A percentile compares a stretch with the other conserved stretches of the same genome.
These are phyloP conservation scores for Curvularia hawaiiensis DNA, from an alignment of 2,329 filamentous ascomycete species.

Conservation along the genomic window DNA sequence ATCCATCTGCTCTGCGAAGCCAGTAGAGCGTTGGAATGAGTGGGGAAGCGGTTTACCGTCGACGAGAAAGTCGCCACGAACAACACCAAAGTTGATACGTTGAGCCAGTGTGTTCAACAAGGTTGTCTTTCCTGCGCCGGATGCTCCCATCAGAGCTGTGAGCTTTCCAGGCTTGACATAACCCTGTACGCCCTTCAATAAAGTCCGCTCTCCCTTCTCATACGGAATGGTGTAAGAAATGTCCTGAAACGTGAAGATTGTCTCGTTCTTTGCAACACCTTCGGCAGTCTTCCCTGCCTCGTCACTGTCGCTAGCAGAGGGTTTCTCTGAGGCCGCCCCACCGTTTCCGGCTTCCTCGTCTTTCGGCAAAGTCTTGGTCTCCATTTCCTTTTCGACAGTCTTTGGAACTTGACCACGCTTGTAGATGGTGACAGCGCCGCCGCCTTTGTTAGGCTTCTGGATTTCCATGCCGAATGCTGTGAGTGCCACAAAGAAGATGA, in stretches of 20 bases:
- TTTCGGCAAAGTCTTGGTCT: constrained; percentile 52
- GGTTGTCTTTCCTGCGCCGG: constrained; percentile 52
- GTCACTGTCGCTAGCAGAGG: constrained; percentile 33
- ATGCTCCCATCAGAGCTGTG: constrained; percentile 78
- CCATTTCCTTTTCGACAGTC: constrained; percentile 61
- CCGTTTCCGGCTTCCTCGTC: constrained; percentile 59
- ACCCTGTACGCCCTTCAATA: constrained; percentile 69
- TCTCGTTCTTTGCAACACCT: constrained; percentile 65
- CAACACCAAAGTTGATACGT: constrained; percentile 52
- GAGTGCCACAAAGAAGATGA: constrained; percentile 55
- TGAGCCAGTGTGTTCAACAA: constrained; percentile 47
- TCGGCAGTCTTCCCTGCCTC: constrained; percentile 43
- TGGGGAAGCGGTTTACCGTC: constrained; percentile 53
- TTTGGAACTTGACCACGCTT: constrained; percentile 69
- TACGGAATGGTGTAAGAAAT: constrained; percentile 76
- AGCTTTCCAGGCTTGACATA: constrained; percentile 92
- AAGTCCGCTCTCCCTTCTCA: constrained; percentile 49
- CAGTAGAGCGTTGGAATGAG: constrained; percentile 81
- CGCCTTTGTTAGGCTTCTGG: constrained; percentile 64
- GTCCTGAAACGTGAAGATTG: constrained; percentile 77
- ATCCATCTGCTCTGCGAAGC: constrained; percentile 73
- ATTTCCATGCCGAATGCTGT: constrained; percentile 53
- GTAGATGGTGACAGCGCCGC: constrained; percentile 64
- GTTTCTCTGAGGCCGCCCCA: constrained; percentile 34
- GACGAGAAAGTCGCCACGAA: constrained; percentile 53